Evolutionary conservation across 2,329 filamentous ascomycete genomes (phyloP).

Genomic region (Trematosphaeria pertusa): DNA sequence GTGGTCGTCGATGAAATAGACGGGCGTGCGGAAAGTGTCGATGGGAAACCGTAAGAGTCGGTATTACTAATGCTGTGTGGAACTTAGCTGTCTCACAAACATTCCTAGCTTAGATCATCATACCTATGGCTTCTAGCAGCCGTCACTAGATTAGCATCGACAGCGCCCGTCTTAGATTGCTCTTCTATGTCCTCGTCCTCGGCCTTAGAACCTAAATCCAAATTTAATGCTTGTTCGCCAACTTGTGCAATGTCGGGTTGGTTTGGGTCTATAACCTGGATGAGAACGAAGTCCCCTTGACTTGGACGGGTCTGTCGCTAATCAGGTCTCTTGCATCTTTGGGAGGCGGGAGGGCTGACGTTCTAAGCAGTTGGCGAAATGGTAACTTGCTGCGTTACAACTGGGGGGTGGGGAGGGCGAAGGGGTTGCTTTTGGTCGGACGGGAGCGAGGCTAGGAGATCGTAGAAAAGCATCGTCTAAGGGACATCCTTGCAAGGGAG

Average conservation of each 20-base stretch:
- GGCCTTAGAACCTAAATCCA: conserved; percentile 52
- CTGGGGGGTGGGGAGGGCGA: conserved; percentile 59
- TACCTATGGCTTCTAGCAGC: conserved; percentile 12
- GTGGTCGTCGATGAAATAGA: conserved; percentile 11
- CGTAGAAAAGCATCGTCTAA: conserved; percentile 56
- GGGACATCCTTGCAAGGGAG: too few species aligned
- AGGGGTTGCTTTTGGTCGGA: conserved; percentile 56
- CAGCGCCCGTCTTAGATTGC: too few species aligned
- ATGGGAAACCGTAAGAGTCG: conserved; percentile 5
- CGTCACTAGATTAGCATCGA: conserved; percentile 3
- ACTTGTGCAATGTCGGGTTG: conserved; percentile 70
- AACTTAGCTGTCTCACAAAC: conserved; percentile 13
- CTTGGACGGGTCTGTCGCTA: conserved; percentile 61
- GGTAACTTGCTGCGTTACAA: conserved; percentile 29
- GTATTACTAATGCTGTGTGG: conserved; percentile 9
- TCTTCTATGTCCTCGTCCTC: conserved; percentile 51
- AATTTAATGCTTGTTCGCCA: conserved; percentile 59
- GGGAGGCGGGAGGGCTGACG: conserved; percentile 53
- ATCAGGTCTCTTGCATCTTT: conserved; percentile 58
- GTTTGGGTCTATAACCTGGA: conserved; percentile 69
- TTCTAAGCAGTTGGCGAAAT: conserved; percentile 28
- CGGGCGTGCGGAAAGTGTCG: conserved; percentile 9
- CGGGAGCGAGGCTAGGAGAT: conserved; percentile 51
- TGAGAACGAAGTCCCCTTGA: conserved; percentile 71
- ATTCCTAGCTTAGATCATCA: conserved; percentile 11